Percentiles rank a stretch among this genome's conserved stretches.
phyloP scores from a whole-genome alignment of 2,329 filamentous ascomycete species.

The Lasiodiplodia gonubiensis region DNA sequence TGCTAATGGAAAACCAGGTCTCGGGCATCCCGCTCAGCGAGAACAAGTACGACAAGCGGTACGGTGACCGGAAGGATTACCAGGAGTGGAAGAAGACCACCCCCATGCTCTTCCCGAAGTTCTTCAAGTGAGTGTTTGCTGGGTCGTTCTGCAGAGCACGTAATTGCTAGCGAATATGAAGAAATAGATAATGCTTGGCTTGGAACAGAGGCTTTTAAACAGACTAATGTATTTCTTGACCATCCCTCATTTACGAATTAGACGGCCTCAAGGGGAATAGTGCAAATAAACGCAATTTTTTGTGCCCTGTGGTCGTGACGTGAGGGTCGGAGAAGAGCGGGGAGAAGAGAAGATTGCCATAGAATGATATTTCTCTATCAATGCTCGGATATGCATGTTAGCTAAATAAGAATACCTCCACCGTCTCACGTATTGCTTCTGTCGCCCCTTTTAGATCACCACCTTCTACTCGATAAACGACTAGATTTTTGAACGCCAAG shows the following conservation, averaged over 20 bases:
- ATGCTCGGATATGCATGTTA: neutral
- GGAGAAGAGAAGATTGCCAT: neutral
- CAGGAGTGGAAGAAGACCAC: slow-evolving; percentile 71
- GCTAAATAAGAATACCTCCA: neutral
- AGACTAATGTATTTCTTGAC: neutral
- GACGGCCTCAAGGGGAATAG: too few species aligned
- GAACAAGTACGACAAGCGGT: slow-evolving; percentile 70
- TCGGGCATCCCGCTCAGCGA: slow-evolving; percentile 69
- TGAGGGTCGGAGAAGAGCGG: neutral
- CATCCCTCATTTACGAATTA: neutral
- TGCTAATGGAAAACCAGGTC: slow-evolving; percentile 37
- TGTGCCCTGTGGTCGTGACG: neutral
- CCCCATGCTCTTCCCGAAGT: slow-evolving; percentile 67
- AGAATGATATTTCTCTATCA: neutral
- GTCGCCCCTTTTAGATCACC: neutral
- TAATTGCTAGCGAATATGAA: neutral
- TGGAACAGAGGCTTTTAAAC: neutral
- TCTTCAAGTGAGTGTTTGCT: slow-evolving; percentile 45
- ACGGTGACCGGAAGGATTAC: slow-evolving; percentile 68
- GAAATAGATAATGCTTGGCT: neutral
- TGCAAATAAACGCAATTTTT: neutral
- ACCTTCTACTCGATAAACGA: neutral
- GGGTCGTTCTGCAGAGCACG: neutral
- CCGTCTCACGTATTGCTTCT: neutral
- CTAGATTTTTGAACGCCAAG: neutral